phyloP scores from a whole-genome alignment of 2,329 filamentous ascomycete genomes.

The Clarireedia paspali region DNA sequence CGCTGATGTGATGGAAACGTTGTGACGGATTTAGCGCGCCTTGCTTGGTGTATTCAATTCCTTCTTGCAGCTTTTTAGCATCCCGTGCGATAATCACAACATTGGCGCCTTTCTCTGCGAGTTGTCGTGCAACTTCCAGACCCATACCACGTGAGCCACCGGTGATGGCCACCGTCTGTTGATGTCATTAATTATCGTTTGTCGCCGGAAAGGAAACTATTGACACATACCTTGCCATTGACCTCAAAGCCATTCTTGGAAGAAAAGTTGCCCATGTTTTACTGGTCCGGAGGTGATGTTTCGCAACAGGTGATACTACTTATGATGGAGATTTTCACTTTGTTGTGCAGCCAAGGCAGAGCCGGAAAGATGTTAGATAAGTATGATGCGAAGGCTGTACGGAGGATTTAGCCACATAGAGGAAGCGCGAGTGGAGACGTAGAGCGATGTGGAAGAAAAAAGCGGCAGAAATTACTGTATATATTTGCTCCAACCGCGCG shows the following conservation, averaged over 20 bases:
- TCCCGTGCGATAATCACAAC: constrained; percentile 79
- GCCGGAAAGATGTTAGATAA: neutral
- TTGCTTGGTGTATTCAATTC: neutral
- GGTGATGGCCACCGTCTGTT: constrained; percentile 75
- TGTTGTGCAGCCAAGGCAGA: neutral
- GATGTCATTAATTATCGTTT: neutral
- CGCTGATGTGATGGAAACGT: constrained; percentile 5
- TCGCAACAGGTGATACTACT: neutral
- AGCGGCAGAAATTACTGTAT: too few relatives aligned
- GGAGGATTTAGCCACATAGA: too few relatives aligned
- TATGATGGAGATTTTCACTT: neutral
- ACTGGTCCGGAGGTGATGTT: neutral
- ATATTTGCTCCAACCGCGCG: too few relatives aligned
- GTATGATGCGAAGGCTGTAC: neutral
- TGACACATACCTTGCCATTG: neutral
- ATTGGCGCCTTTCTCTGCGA: constrained; percentile 75
- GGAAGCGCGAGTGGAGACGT: too few relatives aligned
- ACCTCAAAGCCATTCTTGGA: neutral
- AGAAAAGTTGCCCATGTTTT: neutral
- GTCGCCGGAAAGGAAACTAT: neutral
- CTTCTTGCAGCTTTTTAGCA: constrained; percentile 52
- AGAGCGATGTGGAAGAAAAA: too few relatives aligned
- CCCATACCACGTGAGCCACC: constrained; percentile 91
- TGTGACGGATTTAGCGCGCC: neutral
- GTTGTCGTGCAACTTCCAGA: constrained; percentile 59